Evolutionary conservation across 208 protist genomes (phyloP), one percentile per base, ranked within the genome.

Genomic region (Acanthamoeba rhysodes): DNA sequence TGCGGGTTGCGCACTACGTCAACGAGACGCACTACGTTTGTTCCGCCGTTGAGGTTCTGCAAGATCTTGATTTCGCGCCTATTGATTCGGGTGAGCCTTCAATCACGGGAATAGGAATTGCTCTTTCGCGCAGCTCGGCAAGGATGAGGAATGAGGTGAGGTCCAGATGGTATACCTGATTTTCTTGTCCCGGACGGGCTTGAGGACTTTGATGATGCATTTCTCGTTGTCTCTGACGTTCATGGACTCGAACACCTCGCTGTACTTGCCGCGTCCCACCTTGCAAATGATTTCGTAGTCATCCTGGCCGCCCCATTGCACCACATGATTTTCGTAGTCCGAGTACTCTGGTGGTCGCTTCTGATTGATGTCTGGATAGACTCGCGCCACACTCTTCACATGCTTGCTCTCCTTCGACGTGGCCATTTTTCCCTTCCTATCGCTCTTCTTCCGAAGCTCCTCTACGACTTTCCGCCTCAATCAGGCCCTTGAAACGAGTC

Each of bases 201-300:
- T 99, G 24, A 98, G 74, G n/a, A 94, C 70, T 48, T 94, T 94
- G 70, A 99, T 98, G 10, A 99, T 99, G 95, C 99, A 99, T 14
- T 98, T 95, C 41, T 98, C 97, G 55, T 98, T 98, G 55, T 98
- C 99, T 50, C 96, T 96, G 5, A 96, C 62, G 95, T 99, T 99
- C 7, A 98, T 97, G 2, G 98, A 99, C 70, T 99, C 97, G 97
- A 99, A 99, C 4, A 99, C 99, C 97, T 99, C 99, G 68, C 98
- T 99, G 98, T 99, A 99, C 98, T 99, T 99, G 53, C 99, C 99
- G 20, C 98, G 97, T 10, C 99, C 99, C 53, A 99, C 98, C 96
- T 99, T 99, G 80, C 98, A 96, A n/a, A 98, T 95, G 57, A 99
- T 97, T 95, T 99, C 98, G 97, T 99, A 99, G 45, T 99, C 98